A percentile compares a stretch with the other conserved stretches of the same genome.
These are phyloP conservation scores for Penicillium alfredii DNA, from an alignment of 495 filamentous ascomycete species.

Conservation along the genomic window DNA sequence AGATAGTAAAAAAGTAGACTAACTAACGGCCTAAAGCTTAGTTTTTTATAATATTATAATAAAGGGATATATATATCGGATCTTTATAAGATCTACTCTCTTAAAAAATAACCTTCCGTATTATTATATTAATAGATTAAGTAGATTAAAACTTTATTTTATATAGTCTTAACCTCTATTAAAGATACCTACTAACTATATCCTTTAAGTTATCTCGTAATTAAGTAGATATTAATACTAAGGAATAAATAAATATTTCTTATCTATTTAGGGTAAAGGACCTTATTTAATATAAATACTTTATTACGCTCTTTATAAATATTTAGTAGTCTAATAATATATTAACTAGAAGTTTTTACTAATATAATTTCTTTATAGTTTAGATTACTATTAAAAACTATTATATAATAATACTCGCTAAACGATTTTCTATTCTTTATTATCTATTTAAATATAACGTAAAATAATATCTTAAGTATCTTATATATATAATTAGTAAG, in stretches of 20 bases:
- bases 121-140: background rate
- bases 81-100: background rate
- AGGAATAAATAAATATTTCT: no score
- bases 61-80: background rate
- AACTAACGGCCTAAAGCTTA: no score
- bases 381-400: conserved; percentile 5
- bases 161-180: conserved; percentile 3
- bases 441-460: conserved; percentile 3
- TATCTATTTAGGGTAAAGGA: background rate
- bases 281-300: conserved; percentile 5
- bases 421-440: conserved; percentile 6
- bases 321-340: conserved; percentile 6
- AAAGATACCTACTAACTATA: conserved; percentile 4
- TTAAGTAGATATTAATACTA: conserved; percentile 4
- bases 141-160: conserved; percentile 6
- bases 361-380: conserved; percentile 4
- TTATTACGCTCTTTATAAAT: conserved; percentile 5
- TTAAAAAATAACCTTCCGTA: background rate
- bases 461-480: conserved; percentile 16
- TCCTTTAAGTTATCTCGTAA: conserved; percentile 3
- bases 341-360: conserved; percentile 5
- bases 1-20: no score
- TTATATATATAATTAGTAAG: conserved; percentile 2
- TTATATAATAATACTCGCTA: conserved; percentile 1
- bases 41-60: no score